phyloP scores from a whole-genome alignment of 306 rosid species.

The Macrotyloma uniflorum region DNA sequence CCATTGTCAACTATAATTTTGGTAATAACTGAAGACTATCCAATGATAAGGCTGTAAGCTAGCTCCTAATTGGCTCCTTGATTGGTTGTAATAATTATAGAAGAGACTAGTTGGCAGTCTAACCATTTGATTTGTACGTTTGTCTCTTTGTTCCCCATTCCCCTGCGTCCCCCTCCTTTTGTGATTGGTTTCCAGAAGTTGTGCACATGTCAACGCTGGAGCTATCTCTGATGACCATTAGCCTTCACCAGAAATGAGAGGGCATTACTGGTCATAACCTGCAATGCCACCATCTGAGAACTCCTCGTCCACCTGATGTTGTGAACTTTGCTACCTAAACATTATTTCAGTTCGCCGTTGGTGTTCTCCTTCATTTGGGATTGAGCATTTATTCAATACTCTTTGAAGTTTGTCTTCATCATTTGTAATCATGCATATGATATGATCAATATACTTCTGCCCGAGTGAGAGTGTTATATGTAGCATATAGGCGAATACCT shows the following conservation, averaged over 20 bases:
- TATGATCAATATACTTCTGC: background rate
- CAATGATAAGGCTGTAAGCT: slow-evolving; percentile 3
- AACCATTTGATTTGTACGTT: slow-evolving; percentile 21
- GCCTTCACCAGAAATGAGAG: background rate
- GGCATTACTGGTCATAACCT: slow-evolving; percentile 1
- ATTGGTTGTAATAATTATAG: background rate
- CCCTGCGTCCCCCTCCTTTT: background rate
- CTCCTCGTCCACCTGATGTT: background rate
- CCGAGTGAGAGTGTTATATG: background rate
- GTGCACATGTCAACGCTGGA: background rate
- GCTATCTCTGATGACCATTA: background rate
- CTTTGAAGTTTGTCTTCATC: background rate
- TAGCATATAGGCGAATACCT: background rate
- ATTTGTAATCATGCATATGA: background rate
- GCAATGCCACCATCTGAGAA: background rate
- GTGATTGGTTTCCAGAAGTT: background rate
- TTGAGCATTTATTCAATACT: slow-evolving; percentile 1
- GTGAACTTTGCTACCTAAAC: background rate
- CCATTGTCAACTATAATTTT: background rate
- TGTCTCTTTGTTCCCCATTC: background rate
- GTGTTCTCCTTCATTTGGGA: slow-evolving; percentile 13
- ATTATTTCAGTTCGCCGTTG: background rate
- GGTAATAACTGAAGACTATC: background rate
- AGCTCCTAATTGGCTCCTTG: background rate
- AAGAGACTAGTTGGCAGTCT: slow-evolving; percentile 12